phyloP scores from a whole-genome alignment of 257 asterid genomes.

The Nicotiana undulata region DNA sequence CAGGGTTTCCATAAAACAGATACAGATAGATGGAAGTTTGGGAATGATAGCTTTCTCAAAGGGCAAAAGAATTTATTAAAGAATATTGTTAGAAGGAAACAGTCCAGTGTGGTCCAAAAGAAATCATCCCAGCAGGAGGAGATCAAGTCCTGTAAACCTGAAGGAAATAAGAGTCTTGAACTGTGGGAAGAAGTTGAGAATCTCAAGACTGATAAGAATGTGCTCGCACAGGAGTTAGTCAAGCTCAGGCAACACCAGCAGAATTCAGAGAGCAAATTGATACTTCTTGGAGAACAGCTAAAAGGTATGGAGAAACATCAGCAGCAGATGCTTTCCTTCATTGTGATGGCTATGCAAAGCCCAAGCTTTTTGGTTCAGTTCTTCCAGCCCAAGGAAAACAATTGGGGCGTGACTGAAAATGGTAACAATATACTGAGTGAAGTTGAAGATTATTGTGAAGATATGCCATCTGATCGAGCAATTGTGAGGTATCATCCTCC shows the following conservation, averaged over 20 bases:
- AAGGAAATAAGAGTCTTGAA: conserved; percentile 45
- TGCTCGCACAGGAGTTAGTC: conserved; percentile 55
- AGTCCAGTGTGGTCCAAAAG: conserved; percentile 30
- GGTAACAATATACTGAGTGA: conserved; percentile 40
- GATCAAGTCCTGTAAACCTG: conserved; percentile 18
- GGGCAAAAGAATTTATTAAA: conserved; percentile 77
- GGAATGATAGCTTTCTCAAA: conserved; percentile 69
- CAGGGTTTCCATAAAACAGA: conserved; percentile 92
- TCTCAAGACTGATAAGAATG: conserved; percentile 51
- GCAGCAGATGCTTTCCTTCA: conserved; percentile 93
- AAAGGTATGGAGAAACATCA: conserved; percentile 86
- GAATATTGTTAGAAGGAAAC: conserved; percentile 72
- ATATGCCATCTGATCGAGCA: conserved; percentile 38
- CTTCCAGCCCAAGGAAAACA: conserved; percentile 72
- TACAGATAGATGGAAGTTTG: conserved; percentile 84
- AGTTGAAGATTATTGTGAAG: conserved; percentile 47
- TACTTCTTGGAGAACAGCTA: conserved; percentile 50
- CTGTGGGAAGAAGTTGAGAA: conserved; percentile 75
- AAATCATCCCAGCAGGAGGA: conserved; percentile 37
- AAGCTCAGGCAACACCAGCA: conserved; percentile 63
- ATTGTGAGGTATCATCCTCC: conserved; percentile 70
- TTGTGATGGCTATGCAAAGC: conserved; percentile 94
- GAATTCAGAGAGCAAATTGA: conserved; percentile 61
- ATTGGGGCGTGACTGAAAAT: conserved; percentile 42
- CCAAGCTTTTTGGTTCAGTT: conserved; percentile 68